phyloP scores from a whole-genome alignment of 306 rosid genomes.

The Geum urbanum region DNA sequence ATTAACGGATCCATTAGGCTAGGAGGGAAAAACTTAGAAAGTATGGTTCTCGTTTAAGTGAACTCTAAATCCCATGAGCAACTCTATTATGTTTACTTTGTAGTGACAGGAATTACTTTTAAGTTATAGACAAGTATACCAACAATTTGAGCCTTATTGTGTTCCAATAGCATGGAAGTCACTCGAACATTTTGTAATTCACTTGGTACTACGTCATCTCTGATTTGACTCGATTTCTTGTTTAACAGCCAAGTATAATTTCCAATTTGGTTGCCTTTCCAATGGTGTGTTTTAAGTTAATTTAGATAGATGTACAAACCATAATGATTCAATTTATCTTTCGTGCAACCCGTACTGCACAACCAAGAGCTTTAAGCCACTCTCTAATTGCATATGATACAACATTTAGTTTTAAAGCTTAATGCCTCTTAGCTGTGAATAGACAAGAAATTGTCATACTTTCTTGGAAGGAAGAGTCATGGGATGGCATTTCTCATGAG shows the following conservation, averaged over 20 bases:
- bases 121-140: background rate
- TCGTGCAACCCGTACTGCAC: background rate
- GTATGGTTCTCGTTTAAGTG: background rate
- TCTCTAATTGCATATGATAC: background rate
- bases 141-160: background rate
- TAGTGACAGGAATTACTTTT: background rate
- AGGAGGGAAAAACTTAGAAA: background rate
- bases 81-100: background rate
- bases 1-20: background rate
- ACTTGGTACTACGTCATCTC: background rate
- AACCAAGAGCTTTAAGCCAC: background rate
- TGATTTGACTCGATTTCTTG: background rate
- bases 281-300: background rate
- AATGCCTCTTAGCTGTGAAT: background rate
- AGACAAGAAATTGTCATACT: conserved; percentile 6
- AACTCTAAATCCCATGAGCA: too few relatives aligned
- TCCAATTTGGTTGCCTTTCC: background rate
- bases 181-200: background rate
- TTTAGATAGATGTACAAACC: background rate
- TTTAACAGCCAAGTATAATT: background rate
- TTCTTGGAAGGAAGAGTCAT: background rate
- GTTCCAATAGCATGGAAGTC: background rate
- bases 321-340: background rate
- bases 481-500: conserved; percentile 16
- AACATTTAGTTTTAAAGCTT: background rate